These are phyloP conservation scores for Phaeosphaeriaceae sp. DNA, from an alignment of 2,329 filamentous ascomycete genomes.

Conservation along the genomic window DNA sequence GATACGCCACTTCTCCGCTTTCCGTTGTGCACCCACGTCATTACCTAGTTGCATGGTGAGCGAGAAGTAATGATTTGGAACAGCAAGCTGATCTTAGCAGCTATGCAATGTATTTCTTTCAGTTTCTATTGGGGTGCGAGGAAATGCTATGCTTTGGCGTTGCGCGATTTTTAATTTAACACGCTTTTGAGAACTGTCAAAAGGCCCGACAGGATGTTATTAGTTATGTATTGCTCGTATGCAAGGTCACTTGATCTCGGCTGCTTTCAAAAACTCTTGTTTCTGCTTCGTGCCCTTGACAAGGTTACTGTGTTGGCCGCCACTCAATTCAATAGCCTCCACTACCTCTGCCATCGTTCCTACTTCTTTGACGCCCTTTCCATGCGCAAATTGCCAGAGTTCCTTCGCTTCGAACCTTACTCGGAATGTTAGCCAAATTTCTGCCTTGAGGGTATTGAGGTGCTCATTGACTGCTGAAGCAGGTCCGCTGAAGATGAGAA, in stretches of 20 bases:
- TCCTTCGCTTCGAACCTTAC: constrained; percentile 50
- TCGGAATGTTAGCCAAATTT: constrained; percentile 57
- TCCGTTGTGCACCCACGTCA: too few relatives aligned
- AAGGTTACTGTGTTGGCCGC: constrained; percentile 2
- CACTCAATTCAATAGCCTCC: constrained; percentile 37
- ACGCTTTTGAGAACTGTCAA: not conserved
- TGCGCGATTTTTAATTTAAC: too few relatives aligned
- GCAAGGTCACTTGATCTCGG: constrained; percentile 42
- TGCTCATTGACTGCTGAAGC: constrained; percentile 48
- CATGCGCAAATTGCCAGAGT: constrained; percentile 50
- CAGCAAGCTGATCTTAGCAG: not conserved
- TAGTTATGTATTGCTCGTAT: not conserved
- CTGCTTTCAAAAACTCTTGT: constrained; percentile 41
- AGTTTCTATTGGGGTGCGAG: too few relatives aligned
- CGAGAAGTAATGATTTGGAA: constrained; percentile 1
- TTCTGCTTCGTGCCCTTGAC: constrained; percentile 23
- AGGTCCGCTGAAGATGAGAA: constrained; percentile 53
- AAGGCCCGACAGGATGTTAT: not conserved
- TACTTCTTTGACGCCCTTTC: constrained; percentile 49
- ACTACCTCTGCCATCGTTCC: constrained; percentile 55
- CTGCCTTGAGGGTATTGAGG: constrained; percentile 50
- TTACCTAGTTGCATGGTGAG: not conserved
- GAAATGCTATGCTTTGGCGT: too few relatives aligned
- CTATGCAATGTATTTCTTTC: too few relatives aligned
- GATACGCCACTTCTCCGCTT: too few relatives aligned